phyloP scores from a whole-genome alignment of 164 flowering plant species.

The Taxillus chinensis region DNA sequence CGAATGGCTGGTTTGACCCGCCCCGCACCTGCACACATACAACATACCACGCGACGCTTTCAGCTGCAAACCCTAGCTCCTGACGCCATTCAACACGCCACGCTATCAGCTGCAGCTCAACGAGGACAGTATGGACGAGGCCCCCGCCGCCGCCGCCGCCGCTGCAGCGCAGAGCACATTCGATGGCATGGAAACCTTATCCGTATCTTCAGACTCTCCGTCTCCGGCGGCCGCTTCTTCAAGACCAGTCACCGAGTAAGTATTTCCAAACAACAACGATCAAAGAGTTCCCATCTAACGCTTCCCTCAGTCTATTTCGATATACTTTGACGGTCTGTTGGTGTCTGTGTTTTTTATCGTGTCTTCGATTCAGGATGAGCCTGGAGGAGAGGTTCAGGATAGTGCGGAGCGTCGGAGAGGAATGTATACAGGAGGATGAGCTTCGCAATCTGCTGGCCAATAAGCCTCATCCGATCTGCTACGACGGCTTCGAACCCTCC shows the following conservation, averaged over 20 bases:
- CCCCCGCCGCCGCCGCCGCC: background rate
- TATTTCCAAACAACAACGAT: background rate
- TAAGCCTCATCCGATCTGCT: conserved; percentile 58
- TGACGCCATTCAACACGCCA: no score
- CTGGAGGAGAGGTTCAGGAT: conserved; percentile 42
- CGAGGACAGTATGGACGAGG: background rate
- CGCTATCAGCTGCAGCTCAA: no score
- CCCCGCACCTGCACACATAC: no score
- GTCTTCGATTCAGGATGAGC: conserved; percentile 24
- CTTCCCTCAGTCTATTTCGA: background rate
- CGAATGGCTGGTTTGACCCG: no score
- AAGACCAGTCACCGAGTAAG: background rate
- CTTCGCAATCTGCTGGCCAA: conserved; percentile 46
- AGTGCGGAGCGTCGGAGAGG: conserved; percentile 73
- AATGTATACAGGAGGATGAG: conserved; percentile 80
- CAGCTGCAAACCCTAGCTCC: no score
- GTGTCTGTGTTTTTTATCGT: background rate
- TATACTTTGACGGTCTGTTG: background rate
- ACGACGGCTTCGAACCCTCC: conserved; percentile 90
- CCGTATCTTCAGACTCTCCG: background rate
- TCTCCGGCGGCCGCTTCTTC: background rate
- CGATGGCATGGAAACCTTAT: background rate
- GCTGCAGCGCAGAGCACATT: background rate
- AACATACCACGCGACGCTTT: no score
- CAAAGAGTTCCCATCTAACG: background rate